Conservation (phyloP, 768 basidiomycete species). For the Suillus spraguei region DNA sequence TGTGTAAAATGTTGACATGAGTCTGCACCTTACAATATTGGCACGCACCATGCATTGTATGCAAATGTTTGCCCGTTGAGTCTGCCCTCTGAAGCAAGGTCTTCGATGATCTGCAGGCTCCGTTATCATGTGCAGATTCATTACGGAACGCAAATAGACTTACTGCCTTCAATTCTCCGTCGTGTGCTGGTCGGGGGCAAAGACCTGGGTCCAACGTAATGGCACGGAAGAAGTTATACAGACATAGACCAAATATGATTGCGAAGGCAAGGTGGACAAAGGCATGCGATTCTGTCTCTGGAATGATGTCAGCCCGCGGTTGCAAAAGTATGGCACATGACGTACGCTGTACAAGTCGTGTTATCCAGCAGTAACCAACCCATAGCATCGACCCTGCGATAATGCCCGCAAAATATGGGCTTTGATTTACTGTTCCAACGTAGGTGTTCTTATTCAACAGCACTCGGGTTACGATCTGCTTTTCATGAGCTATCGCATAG, state of each 20-base stretch:
- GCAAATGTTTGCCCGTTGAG: slow-evolving; percentile 97
- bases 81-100: slow-evolving; percentile 82
- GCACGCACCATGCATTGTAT: slow-evolving; percentile 85
- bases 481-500: slow-evolving; percentile 13
- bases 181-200: slow-evolving; percentile 78
- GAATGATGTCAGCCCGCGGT: neutral
- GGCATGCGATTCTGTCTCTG: slow-evolving; percentile 78
- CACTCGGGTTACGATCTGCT: slow-evolving; percentile 80
- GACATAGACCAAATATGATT: slow-evolving; percentile 67
- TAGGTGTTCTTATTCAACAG: slow-evolving; percentile 81
- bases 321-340: slow-evolving; percentile 11
- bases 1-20: slow-evolving; percentile 26
- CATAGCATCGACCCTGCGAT: slow-evolving; percentile 85
- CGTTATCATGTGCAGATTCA: neutral
- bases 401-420: slow-evolving; percentile 93
- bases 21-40: neutral
- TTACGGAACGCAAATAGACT: slow-evolving; percentile 26
- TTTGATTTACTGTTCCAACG: slow-evolving; percentile 81
- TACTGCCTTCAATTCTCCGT: slow-evolving; percentile 87
- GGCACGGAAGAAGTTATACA: slow-evolving; percentile 90
- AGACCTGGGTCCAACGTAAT: slow-evolving; percentile 88
- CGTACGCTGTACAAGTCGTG: slow-evolving; percentile 73
- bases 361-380: slow-evolving; percentile 84
- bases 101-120: slow-evolving; percentile 77
- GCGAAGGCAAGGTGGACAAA: slow-evolving; percentile 80